Evolutionary conservation across 106 monocot genomes (phyloP).

Genomic region (Agapanthus africanus): DNA sequence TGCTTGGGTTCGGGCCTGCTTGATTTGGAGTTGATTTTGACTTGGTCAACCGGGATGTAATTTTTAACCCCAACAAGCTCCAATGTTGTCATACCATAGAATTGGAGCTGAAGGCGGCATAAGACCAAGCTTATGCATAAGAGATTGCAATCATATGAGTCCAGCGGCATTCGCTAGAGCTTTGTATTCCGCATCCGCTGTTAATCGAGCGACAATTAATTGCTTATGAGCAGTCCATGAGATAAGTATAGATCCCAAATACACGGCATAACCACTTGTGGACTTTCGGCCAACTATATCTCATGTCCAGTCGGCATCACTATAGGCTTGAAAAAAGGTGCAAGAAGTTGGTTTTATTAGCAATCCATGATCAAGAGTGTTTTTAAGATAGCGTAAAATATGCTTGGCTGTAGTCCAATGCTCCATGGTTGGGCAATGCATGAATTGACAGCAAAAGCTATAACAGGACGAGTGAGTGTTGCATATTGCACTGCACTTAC

Average conservation of each 20-base stretch:
- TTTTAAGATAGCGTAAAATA: constrained; percentile 1
- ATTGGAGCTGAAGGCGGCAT: no score
- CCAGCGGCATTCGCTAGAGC: no score
- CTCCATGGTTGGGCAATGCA: neutral
- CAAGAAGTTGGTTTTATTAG: neutral
- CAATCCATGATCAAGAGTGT: neutral
- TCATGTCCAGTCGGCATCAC: neutral
- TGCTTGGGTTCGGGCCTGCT: no score
- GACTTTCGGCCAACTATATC: neutral
- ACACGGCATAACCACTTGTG: neutral
- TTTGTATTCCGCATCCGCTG: neutral
- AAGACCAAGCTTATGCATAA: no score
- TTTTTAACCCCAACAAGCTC: no score
- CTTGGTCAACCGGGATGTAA: no score
- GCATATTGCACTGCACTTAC: constrained; percentile 3
- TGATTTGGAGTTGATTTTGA: no score
- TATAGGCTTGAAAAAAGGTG: neutral
- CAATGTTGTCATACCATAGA: no score
- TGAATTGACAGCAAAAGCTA: constrained; percentile 2
- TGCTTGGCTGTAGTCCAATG: neutral
- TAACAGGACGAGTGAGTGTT: neutral
- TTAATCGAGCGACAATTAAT: neutral
- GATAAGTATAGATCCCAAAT: neutral
- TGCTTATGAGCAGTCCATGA: neutral
- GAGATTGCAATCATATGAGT: no score